Evolutionary conservation across 495 filamentous ascomycete species (phyloP).

Genomic region (Aspergillus egyptiacus): DNA sequence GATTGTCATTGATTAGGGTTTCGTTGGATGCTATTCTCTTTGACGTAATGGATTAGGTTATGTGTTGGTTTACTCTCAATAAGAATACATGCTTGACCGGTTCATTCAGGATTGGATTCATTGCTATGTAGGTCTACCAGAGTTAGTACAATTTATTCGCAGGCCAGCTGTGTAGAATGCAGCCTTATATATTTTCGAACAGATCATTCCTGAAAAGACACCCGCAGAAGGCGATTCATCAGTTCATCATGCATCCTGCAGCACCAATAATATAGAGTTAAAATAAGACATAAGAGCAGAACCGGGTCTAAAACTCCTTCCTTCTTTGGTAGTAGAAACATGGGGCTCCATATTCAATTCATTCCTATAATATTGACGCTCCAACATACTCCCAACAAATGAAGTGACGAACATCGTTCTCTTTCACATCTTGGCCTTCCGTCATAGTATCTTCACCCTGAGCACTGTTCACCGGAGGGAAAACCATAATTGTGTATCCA

Average conservation of each 20-base stretch:
- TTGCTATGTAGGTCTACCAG: too few relatives aligned
- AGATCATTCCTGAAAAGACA: too few relatives aligned
- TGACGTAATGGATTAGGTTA: neutral
- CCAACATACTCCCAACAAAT: constrained; percentile 39
- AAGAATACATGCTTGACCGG: too few relatives aligned
- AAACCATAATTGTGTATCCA: constrained; percentile 40
- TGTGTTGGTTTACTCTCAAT: neutral
- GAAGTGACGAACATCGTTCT: constrained; percentile 9
- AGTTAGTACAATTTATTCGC: too few relatives aligned
- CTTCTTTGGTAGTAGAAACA: neutral
- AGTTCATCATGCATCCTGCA: too few relatives aligned
- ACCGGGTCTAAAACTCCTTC: neutral
- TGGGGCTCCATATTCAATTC: neutral
- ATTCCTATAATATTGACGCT: constrained; percentile 18
- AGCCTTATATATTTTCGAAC: too few relatives aligned
- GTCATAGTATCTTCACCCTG: neutral
- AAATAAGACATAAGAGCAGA: neutral
- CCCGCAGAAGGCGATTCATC: too few relatives aligned
- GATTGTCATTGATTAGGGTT: neutral
- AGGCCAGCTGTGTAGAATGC: too few relatives aligned
- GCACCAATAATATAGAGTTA: neutral
- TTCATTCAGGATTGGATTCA: too few relatives aligned
- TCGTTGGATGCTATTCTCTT: constrained; percentile 1
- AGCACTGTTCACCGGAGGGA: constrained; percentile 8
- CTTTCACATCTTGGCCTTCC: neutral